Base-by-base conservation (phyloP, 73 alveolate species). In the Paramecium bursaria region DNA sequence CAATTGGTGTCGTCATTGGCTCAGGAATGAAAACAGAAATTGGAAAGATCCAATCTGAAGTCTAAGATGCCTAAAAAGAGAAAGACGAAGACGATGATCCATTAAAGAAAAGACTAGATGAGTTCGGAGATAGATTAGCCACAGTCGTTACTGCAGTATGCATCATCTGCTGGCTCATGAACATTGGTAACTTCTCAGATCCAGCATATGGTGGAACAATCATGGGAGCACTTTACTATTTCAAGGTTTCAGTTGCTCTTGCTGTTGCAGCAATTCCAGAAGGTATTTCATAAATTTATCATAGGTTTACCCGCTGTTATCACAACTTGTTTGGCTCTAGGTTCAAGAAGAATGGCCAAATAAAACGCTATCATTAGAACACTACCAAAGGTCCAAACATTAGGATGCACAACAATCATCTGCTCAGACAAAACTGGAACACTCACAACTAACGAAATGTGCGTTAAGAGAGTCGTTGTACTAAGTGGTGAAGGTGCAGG, bases 201-300 rank as follows among this genome's bases (percentile, higher is more conserved):
- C 85, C 75, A 53, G 89, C 76, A 0, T 61, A 53, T 46, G 89
- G 89, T 9, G 85, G 76, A 48, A 42, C 74, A 22, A 42, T 79
- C 3, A 94, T 93, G 86, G 99, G 99, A 48, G 95, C 98, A 80
- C 93, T 96, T 86, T 96, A 96, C 85, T 96, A 96, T 79, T 95
- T 96, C 96, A 96, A 95, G 86, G 95, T 96, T 47, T 98, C 99
- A 5, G 97, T 96, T 27, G 97, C 99, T 29, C 92, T 96, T 9
- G 99, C 99, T 14, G 99, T 96, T 9, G 99, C 99, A 6, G 99
- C 99, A 17, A 96, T 96, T 48, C 99, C 99, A 3, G 99, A 96
- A 85, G 99, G n/a, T n/a, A n/a, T n/a, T n/a, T n/a, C n/a, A n/a
- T n/a, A n/a, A n/a, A n/a, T n/a, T n/a, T n/a, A n/a, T n/a, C n/a